Evolutionary conservation across 768 basidiomycete species (phyloP).

Genomic region (Guyanaporus albipodus): DNA sequence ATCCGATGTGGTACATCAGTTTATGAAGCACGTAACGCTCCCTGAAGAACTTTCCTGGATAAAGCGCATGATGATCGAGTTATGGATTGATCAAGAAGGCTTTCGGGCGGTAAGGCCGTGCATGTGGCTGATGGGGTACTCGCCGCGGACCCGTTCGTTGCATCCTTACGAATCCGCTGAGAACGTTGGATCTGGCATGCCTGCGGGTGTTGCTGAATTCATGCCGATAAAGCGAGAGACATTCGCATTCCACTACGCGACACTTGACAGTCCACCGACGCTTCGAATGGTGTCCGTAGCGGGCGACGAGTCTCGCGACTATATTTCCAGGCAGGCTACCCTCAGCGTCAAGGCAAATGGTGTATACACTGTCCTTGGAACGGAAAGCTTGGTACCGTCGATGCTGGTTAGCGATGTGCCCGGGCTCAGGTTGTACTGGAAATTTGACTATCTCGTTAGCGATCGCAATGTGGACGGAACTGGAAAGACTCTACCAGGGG

Average conservation of each 20-base stretch:
- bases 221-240: constrained; percentile 52
- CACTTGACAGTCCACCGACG: constrained; percentile 63
- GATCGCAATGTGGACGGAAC: constrained; percentile 47
- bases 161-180: constrained; percentile 26
- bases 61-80: constrained; percentile 47
- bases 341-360: constrained; percentile 68
- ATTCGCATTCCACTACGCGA: constrained; percentile 70
- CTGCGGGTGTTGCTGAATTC: constrained; percentile 58
- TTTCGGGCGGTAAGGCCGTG: constrained; percentile 60
- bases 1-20: constrained; percentile 6
- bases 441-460: constrained; percentile 74
- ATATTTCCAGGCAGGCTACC: constrained; percentile 70
- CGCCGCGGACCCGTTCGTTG: constrained; percentile 30
- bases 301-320: constrained; percentile 66
- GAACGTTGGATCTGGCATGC: constrained; percentile 29
- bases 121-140: constrained; percentile 57
- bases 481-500: constrained; percentile 51
- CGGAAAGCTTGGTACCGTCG: constrained; percentile 40
- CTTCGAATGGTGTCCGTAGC: constrained; percentile 66
- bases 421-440: constrained; percentile 56
- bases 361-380: constrained; percentile 69
- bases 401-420: constrained; percentile 16
- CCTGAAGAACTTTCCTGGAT: constrained; percentile 50
- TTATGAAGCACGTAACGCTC: constrained; percentile 20
- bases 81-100: constrained; percentile 83